Conservation (phyloP, 1,139 yeast species). For the Kodamaea alishanica region DNA sequence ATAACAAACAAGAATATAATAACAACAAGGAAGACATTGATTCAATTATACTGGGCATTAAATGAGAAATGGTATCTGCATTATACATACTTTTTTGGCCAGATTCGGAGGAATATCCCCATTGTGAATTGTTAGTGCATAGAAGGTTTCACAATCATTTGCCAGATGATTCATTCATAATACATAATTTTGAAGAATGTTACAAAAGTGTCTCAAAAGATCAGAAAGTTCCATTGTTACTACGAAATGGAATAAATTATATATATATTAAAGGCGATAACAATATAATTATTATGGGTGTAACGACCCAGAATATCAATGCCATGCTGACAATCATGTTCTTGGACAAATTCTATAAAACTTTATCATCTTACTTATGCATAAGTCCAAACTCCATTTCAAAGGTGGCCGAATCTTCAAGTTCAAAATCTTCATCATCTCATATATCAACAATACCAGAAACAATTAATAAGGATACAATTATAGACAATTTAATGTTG, state of each 20-base stretch:
- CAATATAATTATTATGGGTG: constrained; percentile 32
- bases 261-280: constrained; percentile 29
- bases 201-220: constrained; percentile 21
- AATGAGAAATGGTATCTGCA: constrained; percentile 33
- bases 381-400: constrained; percentile 3
- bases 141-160: constrained; percentile 35
- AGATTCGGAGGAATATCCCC: constrained; percentile 27
- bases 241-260: constrained; percentile 29
- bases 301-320: constrained; percentile 30
- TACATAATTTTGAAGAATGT: constrained; percentile 26
- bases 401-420: not conserved
- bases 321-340: constrained; percentile 43
- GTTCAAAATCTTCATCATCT: not conserved
- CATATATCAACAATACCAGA: constrained; percentile 6
- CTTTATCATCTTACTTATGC: constrained; percentile 32
- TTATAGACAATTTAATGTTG: constrained; percentile 39
- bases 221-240: constrained; percentile 31
- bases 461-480: constrained; percentile 22
- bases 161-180: constrained; percentile 23
- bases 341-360: constrained; percentile 30
- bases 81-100: constrained; percentile 38
- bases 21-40: too few relatives aligned
- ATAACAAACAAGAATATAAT: too few relatives aligned
- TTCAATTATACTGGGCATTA: not conserved
- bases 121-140: constrained; percentile 34